Evolutionary conservation across 805 yeast genomes (phyloP).

Genomic region (Wickerhamomyces hampshirensis): DNA sequence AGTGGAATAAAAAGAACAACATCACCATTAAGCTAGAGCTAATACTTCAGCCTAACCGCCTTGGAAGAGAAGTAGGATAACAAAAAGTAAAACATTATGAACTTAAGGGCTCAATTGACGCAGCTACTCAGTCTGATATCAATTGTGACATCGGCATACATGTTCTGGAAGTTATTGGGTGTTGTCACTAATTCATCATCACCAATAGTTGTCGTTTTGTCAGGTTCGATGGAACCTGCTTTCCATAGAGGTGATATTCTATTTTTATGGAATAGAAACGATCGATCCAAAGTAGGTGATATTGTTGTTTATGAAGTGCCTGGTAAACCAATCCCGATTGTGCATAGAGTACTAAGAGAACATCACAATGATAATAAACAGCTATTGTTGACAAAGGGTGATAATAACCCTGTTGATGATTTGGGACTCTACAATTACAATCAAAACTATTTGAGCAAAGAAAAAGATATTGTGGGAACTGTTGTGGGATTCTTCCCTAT

Average conservation of each 20-base stretch:
- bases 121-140: slow-evolving; percentile 70
- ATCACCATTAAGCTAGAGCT: too few relatives aligned
- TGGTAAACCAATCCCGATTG: slow-evolving; percentile 87
- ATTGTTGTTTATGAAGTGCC: slow-evolving; percentile 86
- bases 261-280: slow-evolving; percentile 83
- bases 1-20: too few relatives aligned
- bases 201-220: slow-evolving; percentile 92
- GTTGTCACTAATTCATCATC: slow-evolving; percentile 78
- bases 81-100: slow-evolving; percentile 40
- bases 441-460: slow-evolving; percentile 71
- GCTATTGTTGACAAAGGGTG: slow-evolving; percentile 87
- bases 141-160: slow-evolving; percentile 83
- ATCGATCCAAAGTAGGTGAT: slow-evolving; percentile 73
- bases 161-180: slow-evolving; percentile 84
- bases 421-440: slow-evolving; percentile 74
- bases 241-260: slow-evolving; percentile 96
- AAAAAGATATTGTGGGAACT: slow-evolving; percentile 77
- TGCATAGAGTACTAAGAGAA: slow-evolving; percentile 87
- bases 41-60: too few relatives aligned
- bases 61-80: neutral
- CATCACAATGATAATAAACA: slow-evolving; percentile 60
- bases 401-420: slow-evolving; percentile 91
- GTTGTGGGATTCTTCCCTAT: slow-evolving; percentile 91
- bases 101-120: slow-evolving; percentile 53
- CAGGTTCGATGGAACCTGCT: slow-evolving; percentile 99